Evolutionary conservation across 23 red algal genomes (phyloP).

Genomic region (Gracilaria domingensis): DNA sequence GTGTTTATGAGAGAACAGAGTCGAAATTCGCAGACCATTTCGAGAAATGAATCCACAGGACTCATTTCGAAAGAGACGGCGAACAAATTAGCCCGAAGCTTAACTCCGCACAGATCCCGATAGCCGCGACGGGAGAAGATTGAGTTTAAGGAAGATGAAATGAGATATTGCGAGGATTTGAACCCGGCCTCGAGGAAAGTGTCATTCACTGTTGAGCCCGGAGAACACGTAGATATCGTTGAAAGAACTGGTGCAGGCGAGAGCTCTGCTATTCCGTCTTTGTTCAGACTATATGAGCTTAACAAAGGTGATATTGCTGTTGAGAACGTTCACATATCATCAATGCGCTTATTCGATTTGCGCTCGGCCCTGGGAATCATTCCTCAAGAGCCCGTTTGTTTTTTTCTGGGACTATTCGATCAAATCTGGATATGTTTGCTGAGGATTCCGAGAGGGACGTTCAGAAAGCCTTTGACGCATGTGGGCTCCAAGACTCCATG

Average conservation of each 20-base stretch:
- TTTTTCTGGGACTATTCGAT: slow-evolving; percentile 85
- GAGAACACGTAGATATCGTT: slow-evolving; percentile 86
- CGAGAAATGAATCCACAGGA: slow-evolving; percentile 51
- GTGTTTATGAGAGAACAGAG: slow-evolving; percentile 42
- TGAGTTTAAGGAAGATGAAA: slow-evolving; percentile 71
- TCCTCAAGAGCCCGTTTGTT: slow-evolving; percentile 91
- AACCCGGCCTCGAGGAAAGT: slow-evolving; percentile 67
- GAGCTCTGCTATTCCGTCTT: slow-evolving; percentile 69
- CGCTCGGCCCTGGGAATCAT: slow-evolving; percentile 83
- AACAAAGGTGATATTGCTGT: slow-evolving; percentile 76
- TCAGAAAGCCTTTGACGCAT: slow-evolving; percentile 72
- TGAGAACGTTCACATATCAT: slow-evolving; percentile 71
- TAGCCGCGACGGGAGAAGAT: slow-evolving; percentile 81
- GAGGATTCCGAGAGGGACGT: slow-evolving; percentile 69
- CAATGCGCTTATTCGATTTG: slow-evolving; percentile 70
- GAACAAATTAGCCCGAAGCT: slow-evolving; percentile 6
- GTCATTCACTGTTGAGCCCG: slow-evolving; percentile 67
- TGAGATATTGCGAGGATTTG: slow-evolving; percentile 84
- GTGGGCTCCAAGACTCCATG: slow-evolving; percentile 75
- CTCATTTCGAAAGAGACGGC: slow-evolving; percentile 63
- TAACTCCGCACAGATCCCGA: slow-evolving; percentile 27
- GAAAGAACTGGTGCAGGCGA: slow-evolving; percentile 94
- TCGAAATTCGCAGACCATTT: slow-evolving; percentile 2
- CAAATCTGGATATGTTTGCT: slow-evolving; percentile 90
- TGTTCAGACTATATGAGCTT: slow-evolving; percentile 81